Conservation (phyloP, 2,329 filamentous ascomycete species). For the Lachnellula cervina region DNA sequence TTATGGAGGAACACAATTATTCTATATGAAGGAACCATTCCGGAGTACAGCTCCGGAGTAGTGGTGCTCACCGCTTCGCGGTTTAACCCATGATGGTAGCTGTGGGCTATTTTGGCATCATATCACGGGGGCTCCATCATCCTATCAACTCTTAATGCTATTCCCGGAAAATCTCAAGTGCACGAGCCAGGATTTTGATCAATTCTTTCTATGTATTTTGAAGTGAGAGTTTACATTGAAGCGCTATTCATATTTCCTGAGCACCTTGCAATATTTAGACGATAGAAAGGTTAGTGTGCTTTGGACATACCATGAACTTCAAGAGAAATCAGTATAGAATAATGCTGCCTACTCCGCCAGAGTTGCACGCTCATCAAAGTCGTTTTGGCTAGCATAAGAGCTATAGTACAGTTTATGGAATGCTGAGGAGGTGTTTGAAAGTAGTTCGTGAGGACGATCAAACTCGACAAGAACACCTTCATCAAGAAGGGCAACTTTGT, state of each 20-base stretch:
- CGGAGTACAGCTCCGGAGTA: too few relatives aligned
- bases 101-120: too few relatives aligned
- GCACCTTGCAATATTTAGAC: neutral
- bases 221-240: too few relatives aligned
- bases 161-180: too few relatives aligned
- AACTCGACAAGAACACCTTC: conserved; percentile 66
- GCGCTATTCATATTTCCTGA: neutral
- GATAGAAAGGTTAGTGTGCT: neutral
- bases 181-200: too few relatives aligned
- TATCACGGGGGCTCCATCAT: too few relatives aligned
- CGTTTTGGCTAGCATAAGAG: neutral
- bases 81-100: too few relatives aligned
- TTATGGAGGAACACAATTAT: too few relatives aligned
- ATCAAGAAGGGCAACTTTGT: conserved; percentile 41
- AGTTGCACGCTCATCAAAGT: neutral
- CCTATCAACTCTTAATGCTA: too few relatives aligned
- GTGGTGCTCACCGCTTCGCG: too few relatives aligned
- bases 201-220: too few relatives aligned
- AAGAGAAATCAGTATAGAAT: neutral
- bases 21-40: too few relatives aligned
- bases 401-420: neutral
- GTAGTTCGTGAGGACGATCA: conserved; percentile 76
- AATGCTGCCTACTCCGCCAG: neutral
- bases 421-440: conserved; percentile 32
- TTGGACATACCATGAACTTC: neutral